Evolutionary conservation across 176 grass and related monocot species (phyloP).

Genomic region (Tillandsia fasciculata): DNA sequence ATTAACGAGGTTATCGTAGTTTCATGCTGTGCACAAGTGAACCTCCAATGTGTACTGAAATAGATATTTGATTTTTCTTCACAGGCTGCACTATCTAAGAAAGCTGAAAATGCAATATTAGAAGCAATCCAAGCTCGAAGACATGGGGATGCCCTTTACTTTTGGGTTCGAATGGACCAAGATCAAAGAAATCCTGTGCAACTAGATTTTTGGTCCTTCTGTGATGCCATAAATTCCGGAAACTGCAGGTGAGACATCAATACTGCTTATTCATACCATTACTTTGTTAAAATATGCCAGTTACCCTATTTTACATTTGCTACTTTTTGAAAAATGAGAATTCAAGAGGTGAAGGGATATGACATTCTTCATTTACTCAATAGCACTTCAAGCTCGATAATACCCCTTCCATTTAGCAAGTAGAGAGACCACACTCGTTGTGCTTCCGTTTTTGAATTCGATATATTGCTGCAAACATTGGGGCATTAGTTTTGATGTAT

Average conservation of each 20-base stretch:
- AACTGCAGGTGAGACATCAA: conserved; percentile 72
- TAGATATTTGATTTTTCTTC: not conserved
- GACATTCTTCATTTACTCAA: no score
- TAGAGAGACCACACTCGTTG: no score
- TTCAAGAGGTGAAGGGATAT: no score
- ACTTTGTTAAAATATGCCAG: not conserved
- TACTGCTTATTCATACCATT: conserved; percentile 12
- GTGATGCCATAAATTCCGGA: conserved; percentile 88
- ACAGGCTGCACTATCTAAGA: conserved; percentile 55
- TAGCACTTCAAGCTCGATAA: no score
- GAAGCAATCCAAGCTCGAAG: conserved; percentile 59
- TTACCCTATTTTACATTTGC: no score
- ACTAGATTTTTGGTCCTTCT: conserved; percentile 85
- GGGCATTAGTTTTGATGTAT: no score
- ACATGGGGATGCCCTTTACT: conserved; percentile 94
- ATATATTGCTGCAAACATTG: no score
- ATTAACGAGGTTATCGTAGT: not conserved
- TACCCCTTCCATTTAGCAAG: no score
- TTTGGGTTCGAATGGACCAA: conserved; percentile 92
- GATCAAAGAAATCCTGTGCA: conserved; percentile 56
- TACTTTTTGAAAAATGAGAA: no score
- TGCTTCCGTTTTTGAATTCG: no score
- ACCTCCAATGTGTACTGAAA: not conserved
- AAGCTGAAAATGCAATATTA: conserved; percentile 65
- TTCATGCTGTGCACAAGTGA: not conserved